These are phyloP conservation scores for Agaricus sinodeliciosus DNA, from an alignment of 768 basidiomycete genomes.

Conservation along the genomic window DNA sequence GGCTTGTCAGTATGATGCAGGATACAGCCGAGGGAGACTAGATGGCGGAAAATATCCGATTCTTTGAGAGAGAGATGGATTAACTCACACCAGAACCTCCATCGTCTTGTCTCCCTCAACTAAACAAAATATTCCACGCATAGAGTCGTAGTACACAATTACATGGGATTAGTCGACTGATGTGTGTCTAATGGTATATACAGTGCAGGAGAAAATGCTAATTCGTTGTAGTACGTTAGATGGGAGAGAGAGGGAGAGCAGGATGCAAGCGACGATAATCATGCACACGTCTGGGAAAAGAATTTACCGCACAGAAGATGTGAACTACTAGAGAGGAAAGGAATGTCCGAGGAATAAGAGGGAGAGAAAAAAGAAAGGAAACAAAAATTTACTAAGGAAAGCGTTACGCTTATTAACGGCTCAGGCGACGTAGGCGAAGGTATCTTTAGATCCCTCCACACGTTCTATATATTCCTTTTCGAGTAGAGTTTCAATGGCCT, in stretches of 20 bases:
- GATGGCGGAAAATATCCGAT: neutral
- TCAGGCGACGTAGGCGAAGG: slow-evolving; percentile 74
- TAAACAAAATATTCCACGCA: neutral
- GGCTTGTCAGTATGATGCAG: slow-evolving; percentile 35
- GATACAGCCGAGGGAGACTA: neutral
- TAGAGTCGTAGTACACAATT: slow-evolving; percentile 4
- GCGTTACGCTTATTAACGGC: slow-evolving; percentile 10
- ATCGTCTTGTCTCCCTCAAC: neutral
- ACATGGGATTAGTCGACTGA: slow-evolving; percentile 8
- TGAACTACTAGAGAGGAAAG: slow-evolving; percentile 1
- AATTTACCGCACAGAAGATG: neutral
- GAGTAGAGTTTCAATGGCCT: slow-evolving; percentile 87
- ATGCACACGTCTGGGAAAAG: neutral
- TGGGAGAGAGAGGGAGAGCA: neutral
- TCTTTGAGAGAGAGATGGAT: neutral
- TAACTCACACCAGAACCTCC: neutral
- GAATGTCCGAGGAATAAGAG: neutral
- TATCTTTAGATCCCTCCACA: slow-evolving; percentile 85
- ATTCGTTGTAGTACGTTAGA: slow-evolving; percentile 3
- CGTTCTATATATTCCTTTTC: slow-evolving; percentile 99
- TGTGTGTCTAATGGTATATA: slow-evolving; percentile 12
- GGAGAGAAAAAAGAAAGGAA: neutral
- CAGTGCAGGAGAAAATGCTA: slow-evolving; percentile 8
- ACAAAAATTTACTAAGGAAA: neutral
- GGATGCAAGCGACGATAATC: neutral